These are phyloP conservation scores for Penicillium silybi DNA, from an alignment of 495 filamentous ascomycete species.

Conservation along the genomic window DNA sequence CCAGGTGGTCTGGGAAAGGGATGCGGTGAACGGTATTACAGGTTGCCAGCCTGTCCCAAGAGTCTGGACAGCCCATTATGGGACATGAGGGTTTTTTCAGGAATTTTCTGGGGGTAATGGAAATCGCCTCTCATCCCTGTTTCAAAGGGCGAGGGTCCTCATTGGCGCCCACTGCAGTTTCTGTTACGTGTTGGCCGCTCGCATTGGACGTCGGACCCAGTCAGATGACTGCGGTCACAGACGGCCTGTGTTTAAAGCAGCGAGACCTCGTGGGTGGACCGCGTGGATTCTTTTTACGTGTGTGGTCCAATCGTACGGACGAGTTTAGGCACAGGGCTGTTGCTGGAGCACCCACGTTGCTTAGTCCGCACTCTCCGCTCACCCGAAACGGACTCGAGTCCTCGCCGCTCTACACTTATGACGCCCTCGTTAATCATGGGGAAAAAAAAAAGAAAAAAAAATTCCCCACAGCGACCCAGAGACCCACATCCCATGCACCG, in stretches of 20 bases:
- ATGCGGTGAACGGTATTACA: conserved; percentile 11
- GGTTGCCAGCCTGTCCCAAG: neutral
- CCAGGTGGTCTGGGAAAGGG: conserved; percentile 1
- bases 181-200: conserved; percentile 38
- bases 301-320: neutral
- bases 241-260: conserved; percentile 11
- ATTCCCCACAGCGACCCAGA: conserved; percentile 7
- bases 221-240: conserved; percentile 1
- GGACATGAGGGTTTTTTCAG: conserved; percentile 14
- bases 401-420: conserved; percentile 14
- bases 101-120: conserved; percentile 26
- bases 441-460: conserved; percentile 18
- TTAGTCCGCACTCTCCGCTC: conserved; percentile 1
- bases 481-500: conserved; percentile 12
- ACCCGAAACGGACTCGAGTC: neutral
- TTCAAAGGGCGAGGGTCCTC: conserved; percentile 10
- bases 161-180: conserved; percentile 33
- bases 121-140: conserved; percentile 17
- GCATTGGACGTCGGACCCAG: conserved; percentile 5
- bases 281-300: neutral
- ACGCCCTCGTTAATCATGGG: conserved; percentile 10
- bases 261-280: neutral
- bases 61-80: conserved; percentile 5
- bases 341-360: conserved; percentile 4
- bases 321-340: neutral